Evolutionary conservation across 768 basidiomycete genomes (phyloP), one percentile per base, ranked within the genome.

Genomic region (Agaricus sinodeliciosus): DNA sequence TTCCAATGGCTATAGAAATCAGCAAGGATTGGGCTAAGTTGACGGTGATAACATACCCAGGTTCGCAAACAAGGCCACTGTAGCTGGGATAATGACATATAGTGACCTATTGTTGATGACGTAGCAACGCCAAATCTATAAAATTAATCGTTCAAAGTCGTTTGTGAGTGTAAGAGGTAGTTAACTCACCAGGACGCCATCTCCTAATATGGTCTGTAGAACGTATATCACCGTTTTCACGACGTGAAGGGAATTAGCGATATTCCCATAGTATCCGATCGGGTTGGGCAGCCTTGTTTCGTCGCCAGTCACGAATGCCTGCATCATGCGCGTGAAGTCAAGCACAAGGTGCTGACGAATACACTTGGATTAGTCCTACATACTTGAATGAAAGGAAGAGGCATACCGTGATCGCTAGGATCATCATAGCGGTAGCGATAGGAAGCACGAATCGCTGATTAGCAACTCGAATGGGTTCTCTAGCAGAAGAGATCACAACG

Each of bases 361-460:
- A 31, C 6, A 2, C 31, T 31, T 31, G 11, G 7, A 31, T 31
- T 31, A 31, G 11, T 8, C 2, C 11, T 5, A 3, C 6, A 11
- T 3, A 22, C 11, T 31, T 31, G 7, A 31, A 11, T 0, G 26
- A 27, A 42, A 50, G 15, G 12, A 2, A 6, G 8, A 9, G 13
- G n/a, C 40, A n/a, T 28, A 51, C 49, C 9, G 42, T 34, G 11
- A 40, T 51, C 6, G 49, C 49, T 2, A 51, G 19, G 18, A 35
- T 13, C 49, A 51, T 34, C 49, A 51, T 51, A 6, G 43, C 5
- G n/a, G 42, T 22, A 19, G 49, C 49, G 19, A 51, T 27, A 15
- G 49, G 49, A 19, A 51, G 41, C 40, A 51, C 43, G 9, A 51
- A 51, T 34, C 49, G 49, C 34, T 43, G 49, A 25, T 51, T 51